Conservation (phyloP, 2,329 filamentous ascomycete species). For the Exutisphaerella laricina region DNA sequence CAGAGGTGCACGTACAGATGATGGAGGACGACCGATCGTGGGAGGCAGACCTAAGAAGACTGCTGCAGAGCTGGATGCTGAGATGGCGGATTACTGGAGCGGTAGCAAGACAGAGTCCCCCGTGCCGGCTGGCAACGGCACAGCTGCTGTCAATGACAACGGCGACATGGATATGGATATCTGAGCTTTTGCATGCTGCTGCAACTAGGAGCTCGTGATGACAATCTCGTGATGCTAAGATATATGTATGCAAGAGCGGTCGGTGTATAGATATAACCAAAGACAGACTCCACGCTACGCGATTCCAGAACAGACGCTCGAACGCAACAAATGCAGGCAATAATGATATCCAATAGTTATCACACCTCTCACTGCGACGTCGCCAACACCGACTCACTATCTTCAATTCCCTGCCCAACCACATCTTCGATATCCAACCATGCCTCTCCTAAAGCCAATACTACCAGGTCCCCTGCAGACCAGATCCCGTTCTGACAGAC, state of each 20-base stretch:
- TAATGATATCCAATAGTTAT: too few species aligned
- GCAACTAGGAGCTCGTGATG: neutral
- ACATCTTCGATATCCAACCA: conserved; percentile 36
- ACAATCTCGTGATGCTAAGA: neutral
- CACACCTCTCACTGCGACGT: too few species aligned
- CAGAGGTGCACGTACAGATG: conserved; percentile 35
- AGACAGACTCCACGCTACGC: conserved; percentile 8
- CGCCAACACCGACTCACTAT: conserved; percentile 15
- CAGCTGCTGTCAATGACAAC: conserved; percentile 15
- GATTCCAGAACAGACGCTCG: too few species aligned
- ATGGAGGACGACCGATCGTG: conserved; percentile 41
- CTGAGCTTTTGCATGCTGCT: conserved; percentile 20
- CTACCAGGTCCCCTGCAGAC: conserved; percentile 29
- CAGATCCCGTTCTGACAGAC: conserved; percentile 22
- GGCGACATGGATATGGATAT: conserved; percentile 35
- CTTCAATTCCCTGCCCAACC: conserved; percentile 22
- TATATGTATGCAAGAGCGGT: too few species aligned
- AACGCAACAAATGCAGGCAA: conserved; percentile 5
- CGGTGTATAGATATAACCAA: too few species aligned
- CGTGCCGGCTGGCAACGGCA: conserved; percentile 27
- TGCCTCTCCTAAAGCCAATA: conserved; percentile 30
- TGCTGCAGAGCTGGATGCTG: conserved; percentile 85
- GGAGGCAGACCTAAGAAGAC: conserved; percentile 67
- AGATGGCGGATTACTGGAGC: conserved; percentile 91
- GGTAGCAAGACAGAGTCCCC: conserved; percentile 37